A percentile compares a stretch with the other conserved stretches of the same genome.
Evolutionary conservation across 1,139 yeast species (phyloP).

Genomic region (Sugiyamaella pinicola): DNA sequence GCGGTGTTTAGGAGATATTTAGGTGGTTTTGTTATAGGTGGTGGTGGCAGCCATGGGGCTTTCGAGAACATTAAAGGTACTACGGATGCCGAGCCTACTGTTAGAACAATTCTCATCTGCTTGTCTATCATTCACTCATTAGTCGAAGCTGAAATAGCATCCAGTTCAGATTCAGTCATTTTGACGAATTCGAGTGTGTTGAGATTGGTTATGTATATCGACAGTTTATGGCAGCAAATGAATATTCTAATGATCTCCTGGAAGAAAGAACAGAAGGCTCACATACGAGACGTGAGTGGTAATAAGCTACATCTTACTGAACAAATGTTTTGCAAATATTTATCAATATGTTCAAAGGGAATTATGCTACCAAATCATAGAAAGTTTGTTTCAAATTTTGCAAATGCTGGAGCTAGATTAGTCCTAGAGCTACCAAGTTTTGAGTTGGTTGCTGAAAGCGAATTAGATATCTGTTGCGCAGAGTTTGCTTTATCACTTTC

Average conservation of each 20-base stretch:
- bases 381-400: slow-evolving; percentile 4
- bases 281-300: neutral
- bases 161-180: slow-evolving; percentile 5
- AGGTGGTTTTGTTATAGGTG: neutral
- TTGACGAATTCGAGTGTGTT: slow-evolving; percentile 1
- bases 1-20: slow-evolving; percentile 4
- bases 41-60: neutral
- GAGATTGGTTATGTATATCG: neutral
- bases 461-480: slow-evolving; percentile 9
- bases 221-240: slow-evolving; percentile 12
- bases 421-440: neutral
- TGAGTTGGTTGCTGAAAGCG: neutral
- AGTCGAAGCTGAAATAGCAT: slow-evolving; percentile 2
- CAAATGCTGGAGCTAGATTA: slow-evolving; percentile 1
- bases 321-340: neutral
- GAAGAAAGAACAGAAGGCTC: neutral
- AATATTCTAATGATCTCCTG: neutral
- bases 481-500: slow-evolving; percentile 7
- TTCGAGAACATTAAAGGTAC: neutral
- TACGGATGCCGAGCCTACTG: neutral
- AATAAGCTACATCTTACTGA: neutral
- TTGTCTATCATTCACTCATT: slow-evolving; percentile 6
- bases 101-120: neutral
- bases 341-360: slow-evolving; percentile 3
- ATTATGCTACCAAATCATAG: neutral